These are phyloP conservation scores for Ballota nigra DNA, from an alignment of 257 asterid species.

Conservation along the genomic window DNA sequence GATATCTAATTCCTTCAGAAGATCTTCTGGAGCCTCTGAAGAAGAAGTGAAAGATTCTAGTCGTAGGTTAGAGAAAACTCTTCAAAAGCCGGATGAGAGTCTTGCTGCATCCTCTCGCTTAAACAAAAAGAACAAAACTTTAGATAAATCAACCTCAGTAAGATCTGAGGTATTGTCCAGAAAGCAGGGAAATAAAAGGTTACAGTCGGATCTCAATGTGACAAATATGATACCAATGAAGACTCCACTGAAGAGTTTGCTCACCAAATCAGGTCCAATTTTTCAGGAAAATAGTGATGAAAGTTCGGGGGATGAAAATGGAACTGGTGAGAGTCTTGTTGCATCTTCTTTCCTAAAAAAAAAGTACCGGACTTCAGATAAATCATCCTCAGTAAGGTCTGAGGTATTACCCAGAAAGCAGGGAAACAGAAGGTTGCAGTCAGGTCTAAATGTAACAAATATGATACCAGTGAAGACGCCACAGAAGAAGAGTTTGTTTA, in stretches of 20 bases:
- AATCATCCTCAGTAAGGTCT: slow-evolving; percentile 36
- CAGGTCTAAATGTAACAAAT: slow-evolving; percentile 27
- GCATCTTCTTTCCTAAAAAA: slow-evolving; percentile 38
- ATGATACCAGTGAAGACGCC: slow-evolving; percentile 31
- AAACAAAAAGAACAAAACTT: slow-evolving; percentile 31
- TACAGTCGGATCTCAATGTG: slow-evolving; percentile 23
- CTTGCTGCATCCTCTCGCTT: slow-evolving; percentile 24
- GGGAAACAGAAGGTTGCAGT: slow-evolving; percentile 24
- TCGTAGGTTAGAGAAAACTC: slow-evolving; percentile 21
- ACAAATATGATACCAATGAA: slow-evolving; percentile 28
- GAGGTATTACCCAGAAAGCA: slow-evolving; percentile 20
- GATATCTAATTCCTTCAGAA: slow-evolving; percentile 17
- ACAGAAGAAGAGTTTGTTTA: slow-evolving; percentile 34
- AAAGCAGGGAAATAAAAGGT: slow-evolving; percentile 25
- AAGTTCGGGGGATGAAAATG: slow-evolving; percentile 58
- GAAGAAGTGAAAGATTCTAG: slow-evolving; percentile 26
- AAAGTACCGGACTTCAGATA: slow-evolving; percentile 30
- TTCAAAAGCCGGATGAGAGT: slow-evolving; percentile 24
- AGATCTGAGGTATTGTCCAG: slow-evolving; percentile 27
- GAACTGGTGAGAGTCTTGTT: slow-evolving; percentile 36
- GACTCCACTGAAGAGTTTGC: slow-evolving; percentile 37
- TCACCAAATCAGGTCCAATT: slow-evolving; percentile 37
- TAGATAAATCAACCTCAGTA: slow-evolving; percentile 33
- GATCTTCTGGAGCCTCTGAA: slow-evolving; percentile 22
- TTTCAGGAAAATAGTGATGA: slow-evolving; percentile 49